A percentile compares a stretch with the other conserved stretches of the same genome.
These are phyloP conservation scores for Crotalaria pallida DNA, from an alignment of 306 rosid species.

Conservation along the genomic window DNA sequence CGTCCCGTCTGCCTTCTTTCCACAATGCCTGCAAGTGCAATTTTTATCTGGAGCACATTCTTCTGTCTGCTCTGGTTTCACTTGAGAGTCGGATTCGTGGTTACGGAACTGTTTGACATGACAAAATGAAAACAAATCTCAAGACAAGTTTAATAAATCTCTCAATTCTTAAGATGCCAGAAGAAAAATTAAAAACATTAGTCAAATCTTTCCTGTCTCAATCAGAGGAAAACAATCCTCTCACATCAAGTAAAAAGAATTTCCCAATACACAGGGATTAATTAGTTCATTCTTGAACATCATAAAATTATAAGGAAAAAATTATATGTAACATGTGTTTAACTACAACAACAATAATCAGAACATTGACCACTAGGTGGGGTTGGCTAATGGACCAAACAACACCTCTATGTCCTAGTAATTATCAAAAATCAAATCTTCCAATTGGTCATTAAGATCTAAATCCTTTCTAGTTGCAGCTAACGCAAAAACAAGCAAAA, in stretches of 20 bases:
- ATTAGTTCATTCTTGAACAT: neutral
- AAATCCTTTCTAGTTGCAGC: neutral
- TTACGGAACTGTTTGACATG: constrained; percentile 39
- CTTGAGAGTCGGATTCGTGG: constrained; percentile 47
- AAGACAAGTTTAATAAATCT: neutral
- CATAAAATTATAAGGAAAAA: neutral
- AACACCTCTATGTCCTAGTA: neutral
- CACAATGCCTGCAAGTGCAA: constrained; percentile 71
- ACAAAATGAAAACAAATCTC: constrained; percentile 26
- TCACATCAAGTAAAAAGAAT: neutral
- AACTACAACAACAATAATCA: neutral
- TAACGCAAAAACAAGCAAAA: neutral
- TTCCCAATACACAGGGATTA: neutral
- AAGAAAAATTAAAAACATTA: neutral
- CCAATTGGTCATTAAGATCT: no score
- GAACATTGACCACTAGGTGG: neutral
- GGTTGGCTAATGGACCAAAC: neutral
- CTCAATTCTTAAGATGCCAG: neutral
- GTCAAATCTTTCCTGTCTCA: neutral
- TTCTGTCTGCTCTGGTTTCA: constrained; percentile 57
- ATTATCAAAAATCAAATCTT: no score
- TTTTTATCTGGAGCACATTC: constrained; percentile 30
- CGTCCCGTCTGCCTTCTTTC: constrained; percentile 60
- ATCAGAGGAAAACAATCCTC: neutral
- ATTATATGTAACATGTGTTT: neutral